Evolutionary conservation across 2,329 filamentous ascomycete species (phyloP).

Genomic region (Gyromitra esculenta): DNA sequence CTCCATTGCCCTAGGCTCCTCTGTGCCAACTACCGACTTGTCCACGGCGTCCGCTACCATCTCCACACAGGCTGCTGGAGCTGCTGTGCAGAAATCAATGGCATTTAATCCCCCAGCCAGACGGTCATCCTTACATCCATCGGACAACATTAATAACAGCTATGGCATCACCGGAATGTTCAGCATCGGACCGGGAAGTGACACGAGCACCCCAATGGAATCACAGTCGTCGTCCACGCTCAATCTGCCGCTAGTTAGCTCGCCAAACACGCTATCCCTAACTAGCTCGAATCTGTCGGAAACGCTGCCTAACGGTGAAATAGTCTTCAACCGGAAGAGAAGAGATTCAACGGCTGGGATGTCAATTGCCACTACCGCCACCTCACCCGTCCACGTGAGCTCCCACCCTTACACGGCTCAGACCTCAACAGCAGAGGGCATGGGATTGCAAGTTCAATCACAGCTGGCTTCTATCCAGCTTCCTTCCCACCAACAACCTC

Average conservation of each 20-base stretch:
- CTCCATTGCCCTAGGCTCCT: slow-evolving; percentile 48
- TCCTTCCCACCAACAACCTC: slow-evolving; percentile 25
- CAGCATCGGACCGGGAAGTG: slow-evolving; percentile 44
- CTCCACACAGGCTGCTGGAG: slow-evolving; percentile 52
- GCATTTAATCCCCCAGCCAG: slow-evolving; percentile 30
- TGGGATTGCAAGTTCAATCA: slow-evolving; percentile 53
- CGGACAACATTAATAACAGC: slow-evolving; percentile 20
- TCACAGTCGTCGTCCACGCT: slow-evolving; percentile 42
- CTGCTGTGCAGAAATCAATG: slow-evolving; percentile 52
- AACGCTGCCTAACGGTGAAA: slow-evolving; percentile 26
- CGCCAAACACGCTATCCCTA: slow-evolving; percentile 42
- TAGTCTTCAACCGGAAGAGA: slow-evolving; percentile 18
- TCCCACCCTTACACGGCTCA: slow-evolving; percentile 52
- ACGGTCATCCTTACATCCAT: slow-evolving; percentile 41
- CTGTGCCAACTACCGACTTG: slow-evolving; percentile 49
- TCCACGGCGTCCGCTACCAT: slow-evolving; percentile 52
- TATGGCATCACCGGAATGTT: slow-evolving; percentile 33
- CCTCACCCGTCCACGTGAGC: slow-evolving; percentile 54
- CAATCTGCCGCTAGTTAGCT: slow-evolving; percentile 41
- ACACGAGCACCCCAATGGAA: slow-evolving; percentile 36
- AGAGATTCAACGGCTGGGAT: slow-evolving; percentile 34
- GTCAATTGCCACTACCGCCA: slow-evolving; percentile 51
- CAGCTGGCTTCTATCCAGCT: slow-evolving; percentile 15
- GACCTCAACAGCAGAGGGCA: slow-evolving; percentile 52
- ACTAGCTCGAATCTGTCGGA: slow-evolving; percentile 43